Evolutionary conservation across 805 yeast genomes (phyloP).

Genomic region (Metschnikowia anglica): DNA sequence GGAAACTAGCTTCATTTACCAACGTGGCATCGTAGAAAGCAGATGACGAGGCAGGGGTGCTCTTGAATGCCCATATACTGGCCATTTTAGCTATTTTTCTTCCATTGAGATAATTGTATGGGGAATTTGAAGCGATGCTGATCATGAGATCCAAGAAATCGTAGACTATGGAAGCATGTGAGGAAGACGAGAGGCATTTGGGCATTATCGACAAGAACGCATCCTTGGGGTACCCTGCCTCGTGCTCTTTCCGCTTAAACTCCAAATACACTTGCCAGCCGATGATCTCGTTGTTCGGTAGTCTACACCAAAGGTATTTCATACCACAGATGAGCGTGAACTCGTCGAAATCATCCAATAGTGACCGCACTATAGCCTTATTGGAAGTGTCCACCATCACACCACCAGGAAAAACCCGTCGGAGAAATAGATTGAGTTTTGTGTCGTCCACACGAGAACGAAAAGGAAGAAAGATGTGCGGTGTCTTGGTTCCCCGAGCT

Average conservation of each 20-base stretch:
- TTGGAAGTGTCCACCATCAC: slow-evolving; percentile 35
- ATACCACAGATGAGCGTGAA: slow-evolving; percentile 70
- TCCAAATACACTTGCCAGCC: slow-evolving; percentile 84
- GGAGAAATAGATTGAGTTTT: slow-evolving; percentile 56
- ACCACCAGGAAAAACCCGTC: slow-evolving; percentile 59
- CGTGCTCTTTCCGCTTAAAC: slow-evolving; percentile 63
- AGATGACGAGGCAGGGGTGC: slow-evolving; percentile 21
- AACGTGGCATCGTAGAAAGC: slow-evolving; percentile 41
- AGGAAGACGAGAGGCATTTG: slow-evolving; percentile 73
- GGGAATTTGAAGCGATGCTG: slow-evolving; percentile 74
- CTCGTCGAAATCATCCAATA: slow-evolving; percentile 54
- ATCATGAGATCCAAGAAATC: slow-evolving; percentile 82
- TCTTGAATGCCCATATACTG: slow-evolving; percentile 80
- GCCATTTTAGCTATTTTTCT: slow-evolving; percentile 78
- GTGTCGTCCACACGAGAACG: slow-evolving; percentile 66
- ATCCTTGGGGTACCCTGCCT: slow-evolving; percentile 62
- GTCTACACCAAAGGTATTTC: slow-evolving; percentile 83
- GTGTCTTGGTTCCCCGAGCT: slow-evolving; percentile 56
- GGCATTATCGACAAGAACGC: slow-evolving; percentile 86
- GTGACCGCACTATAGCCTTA: slow-evolving; percentile 41
- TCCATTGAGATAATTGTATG: slow-evolving; percentile 74
- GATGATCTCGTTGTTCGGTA: slow-evolving; percentile 74
- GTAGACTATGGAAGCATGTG: slow-evolving; percentile 86
- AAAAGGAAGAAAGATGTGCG: slow-evolving; percentile 74
- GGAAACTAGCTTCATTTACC: slow-evolving; percentile 43